These are phyloP conservation scores for Fusarium staphyleae DNA, from an alignment of 2,329 filamentous ascomycete genomes.

Conservation along the genomic window DNA sequence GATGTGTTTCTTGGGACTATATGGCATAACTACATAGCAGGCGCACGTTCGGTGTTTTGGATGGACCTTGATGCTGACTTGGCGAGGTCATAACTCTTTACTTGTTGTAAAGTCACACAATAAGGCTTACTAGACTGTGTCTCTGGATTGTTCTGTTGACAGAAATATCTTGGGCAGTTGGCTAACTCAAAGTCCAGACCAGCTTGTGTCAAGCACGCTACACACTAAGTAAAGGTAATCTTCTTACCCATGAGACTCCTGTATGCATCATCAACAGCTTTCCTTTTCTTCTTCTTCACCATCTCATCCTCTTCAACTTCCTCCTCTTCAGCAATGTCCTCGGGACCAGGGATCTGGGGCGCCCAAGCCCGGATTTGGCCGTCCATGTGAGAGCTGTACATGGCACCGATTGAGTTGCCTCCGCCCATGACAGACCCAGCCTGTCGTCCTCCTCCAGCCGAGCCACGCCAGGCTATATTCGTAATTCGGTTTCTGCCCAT, in stretches of 20 bases:
- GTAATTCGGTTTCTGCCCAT: conserved; percentile 74
- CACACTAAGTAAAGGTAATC: conserved; percentile 66
- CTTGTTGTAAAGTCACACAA: background rate
- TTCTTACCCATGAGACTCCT: conserved; percentile 75
- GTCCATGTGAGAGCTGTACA: conserved; percentile 86
- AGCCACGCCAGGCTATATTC: conserved; percentile 74
- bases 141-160: conserved; percentile 3
- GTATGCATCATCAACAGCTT: conserved; percentile 82
- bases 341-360: conserved; percentile 62
- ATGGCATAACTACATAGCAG: conserved; percentile 13
- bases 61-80: conserved; percentile 1
- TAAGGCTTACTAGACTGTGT: conserved; percentile 2
- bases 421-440: conserved; percentile 68
- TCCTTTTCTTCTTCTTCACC: conserved; percentile 69
- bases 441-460: conserved; percentile 64
- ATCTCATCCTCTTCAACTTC: conserved; percentile 53
- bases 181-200: conserved; percentile 1
- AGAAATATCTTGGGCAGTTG: background rate
- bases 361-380: conserved; percentile 84
- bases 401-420: conserved; percentile 56
- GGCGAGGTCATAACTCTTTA: background rate
- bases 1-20: conserved; percentile 15
- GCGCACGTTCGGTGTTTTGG: conserved; percentile 29
- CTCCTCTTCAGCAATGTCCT: conserved; percentile 58
- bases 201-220: background rate